A percentile compares a stretch with the other conserved stretches of the same genome.
Conservation (phyloP, 129 eudicot species). For the Helichrysum umbraculigerum region DNA sequence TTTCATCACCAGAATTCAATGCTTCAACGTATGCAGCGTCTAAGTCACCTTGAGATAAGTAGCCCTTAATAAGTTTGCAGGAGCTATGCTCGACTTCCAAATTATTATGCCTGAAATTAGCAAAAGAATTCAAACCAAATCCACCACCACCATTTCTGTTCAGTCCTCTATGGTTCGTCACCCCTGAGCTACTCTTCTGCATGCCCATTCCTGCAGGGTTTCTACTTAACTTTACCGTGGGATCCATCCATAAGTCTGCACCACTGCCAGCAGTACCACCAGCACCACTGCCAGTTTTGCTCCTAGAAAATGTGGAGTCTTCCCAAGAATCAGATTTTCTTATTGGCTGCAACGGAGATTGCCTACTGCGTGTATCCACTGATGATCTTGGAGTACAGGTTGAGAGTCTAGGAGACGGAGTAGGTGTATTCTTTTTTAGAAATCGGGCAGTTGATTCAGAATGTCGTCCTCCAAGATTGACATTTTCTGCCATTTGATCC, state of each 20-base stretch:
- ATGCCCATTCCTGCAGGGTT: slow-evolving; percentile 38
- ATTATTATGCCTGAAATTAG: slow-evolving; percentile 35
- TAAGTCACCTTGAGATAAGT: slow-evolving; percentile 65
- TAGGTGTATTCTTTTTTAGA: slow-evolving; percentile 49
- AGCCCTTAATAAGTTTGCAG: slow-evolving; percentile 55
- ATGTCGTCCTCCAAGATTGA: slow-evolving; percentile 49
- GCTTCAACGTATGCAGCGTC: slow-evolving; percentile 88
- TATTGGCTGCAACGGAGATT: slow-evolving; percentile 42
- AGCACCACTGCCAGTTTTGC: slow-evolving; percentile 35
- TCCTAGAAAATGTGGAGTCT: slow-evolving; percentile 41
- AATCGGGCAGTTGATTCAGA: slow-evolving; percentile 46
- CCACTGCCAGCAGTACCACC: background rate
- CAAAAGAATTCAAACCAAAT: slow-evolving; percentile 25
- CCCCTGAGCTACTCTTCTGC: slow-evolving; percentile 25
- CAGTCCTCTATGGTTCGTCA: slow-evolving; percentile 38
- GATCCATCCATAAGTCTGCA: slow-evolving; percentile 19
- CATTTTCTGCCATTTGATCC: slow-evolving; percentile 59
- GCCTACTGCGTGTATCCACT: slow-evolving; percentile 47
- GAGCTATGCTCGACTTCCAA: slow-evolving; percentile 43
- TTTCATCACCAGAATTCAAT: slow-evolving; percentile 60
- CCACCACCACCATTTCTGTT: slow-evolving; percentile 42
- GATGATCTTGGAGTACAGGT: slow-evolving; percentile 76
- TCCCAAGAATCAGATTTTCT: slow-evolving; percentile 54
- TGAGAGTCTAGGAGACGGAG: slow-evolving; percentile 78
- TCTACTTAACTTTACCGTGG: slow-evolving; percentile 41